Conservation (phyloP, 2,329 filamentous ascomycete genomes). For the Neonectria sp. region DNA sequence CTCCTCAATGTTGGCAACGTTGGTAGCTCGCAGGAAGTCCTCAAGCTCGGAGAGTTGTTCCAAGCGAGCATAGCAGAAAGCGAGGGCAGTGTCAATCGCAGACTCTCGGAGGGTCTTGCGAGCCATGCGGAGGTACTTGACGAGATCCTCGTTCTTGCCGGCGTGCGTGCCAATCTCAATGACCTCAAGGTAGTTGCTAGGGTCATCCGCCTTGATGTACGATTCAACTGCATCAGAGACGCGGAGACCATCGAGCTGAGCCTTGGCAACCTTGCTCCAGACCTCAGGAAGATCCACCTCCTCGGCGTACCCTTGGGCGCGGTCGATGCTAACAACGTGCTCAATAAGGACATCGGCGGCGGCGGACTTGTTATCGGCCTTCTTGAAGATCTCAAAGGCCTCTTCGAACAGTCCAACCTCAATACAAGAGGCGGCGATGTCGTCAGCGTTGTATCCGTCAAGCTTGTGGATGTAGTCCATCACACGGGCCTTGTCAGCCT, state of each 20-base stretch:
- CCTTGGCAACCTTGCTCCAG: conserved; percentile 98
- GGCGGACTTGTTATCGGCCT: conserved; percentile 89
- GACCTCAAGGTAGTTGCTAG: conserved; percentile 94
- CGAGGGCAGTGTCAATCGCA: conserved; percentile 92
- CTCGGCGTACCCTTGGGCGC: conserved; percentile 95
- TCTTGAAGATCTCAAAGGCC: conserved; percentile 99
- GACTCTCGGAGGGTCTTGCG: conserved; percentile 97
- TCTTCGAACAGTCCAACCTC: conserved; percentile 96
- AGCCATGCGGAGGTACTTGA: conserved; percentile 97
- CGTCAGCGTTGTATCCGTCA: conserved; percentile 89
- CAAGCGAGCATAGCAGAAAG: conserved; percentile 93
- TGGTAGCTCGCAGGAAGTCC: conserved; percentile 93
- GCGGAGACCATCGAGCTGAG: conserved; percentile 94
- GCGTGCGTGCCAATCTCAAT: conserved; percentile 96
- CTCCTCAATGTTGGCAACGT: conserved; percentile 95
- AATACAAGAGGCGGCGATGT: conserved; percentile 94
- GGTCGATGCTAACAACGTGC: conserved; percentile 97
- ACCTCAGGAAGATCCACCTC: conserved; percentile 94
- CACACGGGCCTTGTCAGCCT: conserved; percentile 94
- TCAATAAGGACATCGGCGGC: conserved; percentile 95
- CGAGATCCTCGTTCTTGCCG: conserved; percentile 96
- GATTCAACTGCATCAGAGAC: conserved; percentile 95
- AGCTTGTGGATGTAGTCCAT: conserved; percentile 97
- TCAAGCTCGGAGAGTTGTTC: conserved; percentile 94
- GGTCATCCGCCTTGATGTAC: conserved; percentile 95